Conservation (phyloP, 805 yeast species). For the Starmerella ratchasimensis region DNA sequence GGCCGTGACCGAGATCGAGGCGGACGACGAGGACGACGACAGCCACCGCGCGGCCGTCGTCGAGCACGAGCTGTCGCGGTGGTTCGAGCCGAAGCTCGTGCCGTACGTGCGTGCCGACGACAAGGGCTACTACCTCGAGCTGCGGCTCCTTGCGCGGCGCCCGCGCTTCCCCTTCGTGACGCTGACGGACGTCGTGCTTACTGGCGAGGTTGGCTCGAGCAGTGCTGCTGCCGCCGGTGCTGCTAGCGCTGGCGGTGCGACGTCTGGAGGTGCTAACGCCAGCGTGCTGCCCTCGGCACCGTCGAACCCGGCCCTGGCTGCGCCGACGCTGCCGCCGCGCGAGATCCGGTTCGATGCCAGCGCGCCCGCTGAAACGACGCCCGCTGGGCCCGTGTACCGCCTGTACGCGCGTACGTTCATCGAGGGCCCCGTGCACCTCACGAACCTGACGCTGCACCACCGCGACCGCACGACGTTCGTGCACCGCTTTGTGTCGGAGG, state of each 20-base stretch:
- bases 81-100: conserved; percentile 29
- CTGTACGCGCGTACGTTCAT: conserved; percentile 22
- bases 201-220: too few relatives aligned
- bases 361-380: not conserved
- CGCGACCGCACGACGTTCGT: conserved; percentile 21
- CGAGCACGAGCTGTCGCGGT: conserved; percentile 25
- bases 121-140: conserved; percentile 28
- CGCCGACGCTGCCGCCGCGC: too few relatives aligned
- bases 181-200: conserved; percentile 17
- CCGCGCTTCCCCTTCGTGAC: conserved; percentile 9
- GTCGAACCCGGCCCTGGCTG: not conserved
- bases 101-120: conserved; percentile 30
- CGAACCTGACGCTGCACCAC: conserved; percentile 21
- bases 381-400: not conserved
- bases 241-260: too few relatives aligned
- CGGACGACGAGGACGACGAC: too few relatives aligned
- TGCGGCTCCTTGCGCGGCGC: conserved; percentile 29
- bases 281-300: not conserved
- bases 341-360: conserved; percentile 7
- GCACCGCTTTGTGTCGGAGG: conserved; percentile 20
- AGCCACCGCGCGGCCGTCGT: conserved; percentile 10
- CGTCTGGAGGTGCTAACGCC: too few relatives aligned
- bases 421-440: conserved; percentile 28
- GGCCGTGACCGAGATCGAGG: conserved; percentile 1
- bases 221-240: too few relatives aligned